Base-by-base conservation (phyloP, 2,329 filamentous ascomycete genomes). In the Cyanodermella asteris region DNA sequence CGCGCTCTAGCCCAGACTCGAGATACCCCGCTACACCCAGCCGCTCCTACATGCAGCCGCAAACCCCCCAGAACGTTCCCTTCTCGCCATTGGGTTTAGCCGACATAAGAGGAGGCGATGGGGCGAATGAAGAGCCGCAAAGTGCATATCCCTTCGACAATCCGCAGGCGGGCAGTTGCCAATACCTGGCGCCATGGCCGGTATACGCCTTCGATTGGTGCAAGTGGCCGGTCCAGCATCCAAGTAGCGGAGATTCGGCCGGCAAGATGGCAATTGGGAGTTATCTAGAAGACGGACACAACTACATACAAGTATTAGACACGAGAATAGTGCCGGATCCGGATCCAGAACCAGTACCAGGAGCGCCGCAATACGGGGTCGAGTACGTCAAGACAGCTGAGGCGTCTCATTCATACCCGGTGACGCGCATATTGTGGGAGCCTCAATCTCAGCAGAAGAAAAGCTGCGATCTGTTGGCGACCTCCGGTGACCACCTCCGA, bases 301-400 rank as follows among this genome's bases (percentile, higher is more conserved):
- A 97, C 46, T 97, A 91, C 80, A 94, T 94, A 35, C 87, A 94
- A 75, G 93, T 97, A 34, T 63, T 94, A 33, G 82, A 93, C 48
- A 80, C 78, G 21, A 74, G 90, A 35, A 64, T 84, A 37, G 56
- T 63, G 5, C 72, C 67, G 11, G 71, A 82, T 30, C 63, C 71
- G 11, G 52, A 72, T 34, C 66, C 74, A 32, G 62, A 70, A 31
- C 73, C 73, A 31, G 57, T 61, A 2, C 71, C 75, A 9, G 76
- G 74, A 25, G 61, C 63, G 5, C 62, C 74, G 20, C 72, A 76
- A 36, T 73, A 73, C 41, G 73, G 67, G 19, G 56, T 97, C 41
- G 84, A 94, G 36, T 94, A 91, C 50, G 74, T 70, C 25, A 91
- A 90, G 45, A 68, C 91, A 17, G 87, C 87, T 18, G 87, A 97